phyloP scores from a whole-genome alignment of 805 yeast species.

The Ogataea populi-albae region DNA sequence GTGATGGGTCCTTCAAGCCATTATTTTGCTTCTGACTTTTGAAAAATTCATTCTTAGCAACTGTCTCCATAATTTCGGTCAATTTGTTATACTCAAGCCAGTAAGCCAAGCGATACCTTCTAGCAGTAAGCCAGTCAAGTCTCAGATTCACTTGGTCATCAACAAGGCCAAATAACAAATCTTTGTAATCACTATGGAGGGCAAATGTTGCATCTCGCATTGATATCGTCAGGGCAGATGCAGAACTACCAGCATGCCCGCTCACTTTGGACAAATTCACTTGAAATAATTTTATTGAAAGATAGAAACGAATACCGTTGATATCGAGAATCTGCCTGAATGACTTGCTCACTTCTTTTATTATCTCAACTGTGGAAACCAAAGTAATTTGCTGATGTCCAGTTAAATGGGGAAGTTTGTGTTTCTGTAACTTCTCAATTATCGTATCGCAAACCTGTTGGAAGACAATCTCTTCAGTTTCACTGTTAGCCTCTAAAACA shows the following conservation, averaged over 20 bases:
- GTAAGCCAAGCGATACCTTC: conserved; percentile 61
- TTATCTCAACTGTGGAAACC: conserved; percentile 62
- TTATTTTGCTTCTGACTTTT: conserved; percentile 35
- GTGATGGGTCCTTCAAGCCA: conserved; percentile 64
- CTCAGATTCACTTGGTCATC: conserved; percentile 40
- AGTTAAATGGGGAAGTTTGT: conserved; percentile 74
- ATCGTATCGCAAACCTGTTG: conserved; percentile 43
- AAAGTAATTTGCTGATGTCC: conserved; percentile 90
- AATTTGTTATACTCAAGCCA: conserved; percentile 60
- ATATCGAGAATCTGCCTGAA: conserved; percentile 46
- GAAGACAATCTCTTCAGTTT: conserved; percentile 24
- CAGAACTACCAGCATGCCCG: background rate
- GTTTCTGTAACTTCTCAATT: conserved; percentile 56
- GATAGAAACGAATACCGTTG: conserved; percentile 67
- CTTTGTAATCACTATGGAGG: conserved; percentile 74
- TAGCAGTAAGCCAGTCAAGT: conserved; percentile 59
- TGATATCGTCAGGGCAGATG: conserved; percentile 37
- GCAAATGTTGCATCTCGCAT: conserved; percentile 91
- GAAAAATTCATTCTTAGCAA: conserved; percentile 70
- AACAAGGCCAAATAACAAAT: conserved; percentile 53
- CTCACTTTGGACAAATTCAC: conserved; percentile 34
- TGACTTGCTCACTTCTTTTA: conserved; percentile 51
- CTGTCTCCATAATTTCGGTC: conserved; percentile 53
- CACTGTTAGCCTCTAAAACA: conserved; percentile 24
- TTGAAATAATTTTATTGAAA: conserved; percentile 68